These are phyloP conservation scores for Cucurbita maxima DNA, from an alignment of 306 rosid species.

Conservation along the genomic window DNA sequence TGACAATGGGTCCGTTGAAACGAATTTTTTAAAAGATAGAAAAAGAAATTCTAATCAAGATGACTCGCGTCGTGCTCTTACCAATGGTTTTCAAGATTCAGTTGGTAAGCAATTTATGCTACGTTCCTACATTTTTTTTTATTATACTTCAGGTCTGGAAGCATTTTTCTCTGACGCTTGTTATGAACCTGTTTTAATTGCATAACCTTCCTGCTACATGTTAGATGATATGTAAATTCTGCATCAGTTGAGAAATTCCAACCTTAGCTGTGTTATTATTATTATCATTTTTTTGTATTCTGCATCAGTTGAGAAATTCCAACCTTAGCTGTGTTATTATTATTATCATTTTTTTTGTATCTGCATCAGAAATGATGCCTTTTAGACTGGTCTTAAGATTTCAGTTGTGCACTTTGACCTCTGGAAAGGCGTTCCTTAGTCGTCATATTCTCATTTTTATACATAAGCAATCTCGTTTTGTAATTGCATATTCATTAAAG, in stretches of 20 bases:
- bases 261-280: neutral
- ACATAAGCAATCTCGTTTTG: neutral
- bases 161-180: neutral
- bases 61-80: neutral
- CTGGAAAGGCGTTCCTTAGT: neutral
- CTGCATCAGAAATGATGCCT: neutral
- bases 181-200: neutral
- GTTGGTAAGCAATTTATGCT: slow-evolving; percentile 42
- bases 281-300: neutral
- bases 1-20: slow-evolving; percentile 13
- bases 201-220: neutral
- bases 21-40: slow-evolving; percentile 11
- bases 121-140: neutral
- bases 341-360: neutral
- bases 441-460: neutral
- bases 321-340: neutral
- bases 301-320: neutral
- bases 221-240: neutral
- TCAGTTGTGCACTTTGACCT: neutral
- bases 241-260: neutral
- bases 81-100: slow-evolving; percentile 33
- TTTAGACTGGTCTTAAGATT: neutral
- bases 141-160: neutral
- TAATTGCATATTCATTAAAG: neutral
- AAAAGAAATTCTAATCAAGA: slow-evolving; percentile 12